Conservation (phyloP, 2,329 filamentous ascomycete species). For the Aspergillus oerlinghausenensis region DNA sequence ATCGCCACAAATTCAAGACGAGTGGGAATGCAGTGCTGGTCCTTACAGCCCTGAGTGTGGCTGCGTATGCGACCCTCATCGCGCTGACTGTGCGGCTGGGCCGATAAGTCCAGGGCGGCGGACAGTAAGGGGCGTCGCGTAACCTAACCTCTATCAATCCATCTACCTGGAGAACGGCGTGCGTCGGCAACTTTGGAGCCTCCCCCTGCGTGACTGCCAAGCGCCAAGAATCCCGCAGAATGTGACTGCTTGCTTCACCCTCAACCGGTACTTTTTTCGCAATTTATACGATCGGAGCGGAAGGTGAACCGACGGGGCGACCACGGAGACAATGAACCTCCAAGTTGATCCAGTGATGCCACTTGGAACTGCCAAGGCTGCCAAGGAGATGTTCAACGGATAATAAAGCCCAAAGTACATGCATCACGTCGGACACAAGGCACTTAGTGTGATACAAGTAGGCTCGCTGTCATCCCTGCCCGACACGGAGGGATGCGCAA, state of each 20-base stretch:
- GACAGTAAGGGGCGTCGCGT: background rate
- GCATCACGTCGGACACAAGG: background rate
- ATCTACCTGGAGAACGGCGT: background rate
- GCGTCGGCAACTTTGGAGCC: slow-evolving; percentile 8
- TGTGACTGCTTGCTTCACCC: slow-evolving; percentile 6
- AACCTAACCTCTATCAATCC: background rate
- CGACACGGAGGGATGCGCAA: background rate
- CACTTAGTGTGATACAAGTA: slow-evolving; percentile 1
- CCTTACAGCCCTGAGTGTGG: slow-evolving; percentile 58
- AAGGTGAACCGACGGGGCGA: background rate
- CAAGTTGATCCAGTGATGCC: background rate
- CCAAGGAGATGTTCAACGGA: slow-evolving; percentile 3
- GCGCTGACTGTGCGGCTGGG: slow-evolving; percentile 53
- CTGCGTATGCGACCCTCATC: slow-evolving; percentile 57
- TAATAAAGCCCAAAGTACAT: background rate
- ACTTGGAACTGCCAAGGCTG: slow-evolving; percentile 1
- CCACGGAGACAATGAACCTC: slow-evolving; percentile 12
- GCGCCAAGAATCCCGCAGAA: slow-evolving; percentile 27
- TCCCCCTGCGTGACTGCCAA: slow-evolving; percentile 30
- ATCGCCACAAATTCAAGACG: slow-evolving; percentile 59
- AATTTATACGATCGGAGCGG: background rate
- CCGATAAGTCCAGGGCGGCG: slow-evolving; percentile 9
- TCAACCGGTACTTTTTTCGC: background rate
- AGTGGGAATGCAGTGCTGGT: slow-evolving; percentile 63
- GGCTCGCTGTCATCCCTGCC: background rate